Evolutionary conservation across 108 stramenopile genomes (phyloP), one percentile per base, ranked within the genome.

Genomic region (Pinguiococcus pyrenoidosus): DNA sequence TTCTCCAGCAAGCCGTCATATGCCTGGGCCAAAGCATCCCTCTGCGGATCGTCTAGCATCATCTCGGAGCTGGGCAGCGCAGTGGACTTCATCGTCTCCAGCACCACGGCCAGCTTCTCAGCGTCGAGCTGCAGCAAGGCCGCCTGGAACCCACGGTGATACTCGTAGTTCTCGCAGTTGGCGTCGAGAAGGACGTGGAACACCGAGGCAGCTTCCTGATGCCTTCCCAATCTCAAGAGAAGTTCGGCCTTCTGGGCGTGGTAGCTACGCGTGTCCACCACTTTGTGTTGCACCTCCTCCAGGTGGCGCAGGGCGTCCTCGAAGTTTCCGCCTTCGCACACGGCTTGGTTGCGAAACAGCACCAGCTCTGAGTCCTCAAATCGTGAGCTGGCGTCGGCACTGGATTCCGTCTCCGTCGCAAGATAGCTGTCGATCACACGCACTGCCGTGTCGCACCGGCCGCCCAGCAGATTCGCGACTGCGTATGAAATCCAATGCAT

Each of bases 401-500:
- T 22, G 29, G 46, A 12, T 21, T 76, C 56, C 33, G 72, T 64
- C 29, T 82, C 51, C 30, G 26, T 84, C 2, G 60, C 76, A 25
- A 89, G 30, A 53, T 85, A 93, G 37, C 63, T 74, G 56, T 91
- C 90, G 57, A 98, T 80, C 22, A 87, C 87, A 5, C 64, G 41
- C 23, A 92, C 52, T 14, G 92, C 87, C 26, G 74, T 79, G 14
- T 72, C 66, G 2, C 64, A 27, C 59, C 90, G 75, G 4, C 88
- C 91, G 16, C 36, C 67, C 21, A 89, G 51, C 56, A 93, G 89
- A 34, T 84, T 81, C 9, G 82, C 84, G 35, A 98, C 23, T 4
- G 91, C 92, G 54, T 60, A 96, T 16, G 82, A 76, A 44, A 91
- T 51, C 95, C 95, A 96, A 72, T 92, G 77, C 37, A 81, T 64